These are phyloP conservation scores for Raffaelea ambrosiae DNA, from an alignment of 2,329 filamentous ascomycete species.

Conservation along the genomic window DNA sequence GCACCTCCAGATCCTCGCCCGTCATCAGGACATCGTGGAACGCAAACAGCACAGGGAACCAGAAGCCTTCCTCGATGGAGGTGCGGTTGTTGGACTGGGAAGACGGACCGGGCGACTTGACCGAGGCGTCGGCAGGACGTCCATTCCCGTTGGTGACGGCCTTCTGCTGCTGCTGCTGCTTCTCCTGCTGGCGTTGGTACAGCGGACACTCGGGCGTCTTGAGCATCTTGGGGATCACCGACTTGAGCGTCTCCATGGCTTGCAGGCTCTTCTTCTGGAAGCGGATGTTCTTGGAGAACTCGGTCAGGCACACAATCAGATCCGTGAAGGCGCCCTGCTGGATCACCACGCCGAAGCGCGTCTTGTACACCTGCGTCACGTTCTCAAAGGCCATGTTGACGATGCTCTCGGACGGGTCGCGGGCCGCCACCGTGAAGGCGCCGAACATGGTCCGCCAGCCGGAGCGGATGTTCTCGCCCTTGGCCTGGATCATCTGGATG, in stretches of 20 bases:
- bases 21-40: constrained; percentile 99
- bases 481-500: constrained; percentile 98
- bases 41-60: constrained; percentile 96
- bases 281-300: constrained; percentile 97
- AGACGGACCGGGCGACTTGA: constrained; percentile 31
- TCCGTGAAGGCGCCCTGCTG: constrained; percentile 96
- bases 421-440: constrained; percentile 90
- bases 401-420: constrained; percentile 88
- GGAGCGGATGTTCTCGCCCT: constrained; percentile 92
- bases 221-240: constrained; percentile 88
- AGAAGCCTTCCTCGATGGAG: constrained; percentile 92
- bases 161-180: constrained; percentile 16
- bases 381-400: constrained; percentile 97
- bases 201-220: constrained; percentile 91
- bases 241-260: constrained; percentile 90
- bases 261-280: constrained; percentile 98
- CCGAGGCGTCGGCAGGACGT: constrained; percentile 25
- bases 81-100: constrained; percentile 50
- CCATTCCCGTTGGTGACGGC: not conserved
- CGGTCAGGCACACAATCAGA: constrained; percentile 88
- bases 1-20: constrained; percentile 92
- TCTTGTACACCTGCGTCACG: constrained; percentile 90
- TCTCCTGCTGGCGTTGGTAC: constrained; percentile 45
- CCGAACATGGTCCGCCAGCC: constrained; percentile 99
- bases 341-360: constrained; percentile 90